These are phyloP conservation scores for Xylaria sp. DNA, from an alignment of 2,329 filamentous ascomycete species.

Conservation along the genomic window DNA sequence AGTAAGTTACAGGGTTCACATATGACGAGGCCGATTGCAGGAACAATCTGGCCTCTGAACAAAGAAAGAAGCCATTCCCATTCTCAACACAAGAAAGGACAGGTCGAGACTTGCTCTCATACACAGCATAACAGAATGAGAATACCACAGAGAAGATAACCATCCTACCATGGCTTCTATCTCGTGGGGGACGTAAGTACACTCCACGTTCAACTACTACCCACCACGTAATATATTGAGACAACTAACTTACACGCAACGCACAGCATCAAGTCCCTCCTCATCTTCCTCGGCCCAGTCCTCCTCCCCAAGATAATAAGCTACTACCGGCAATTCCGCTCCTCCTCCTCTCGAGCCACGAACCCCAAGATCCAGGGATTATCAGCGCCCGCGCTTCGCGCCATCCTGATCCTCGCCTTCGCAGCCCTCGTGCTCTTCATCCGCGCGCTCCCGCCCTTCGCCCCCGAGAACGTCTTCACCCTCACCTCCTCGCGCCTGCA, in stretches of 20 bases:
- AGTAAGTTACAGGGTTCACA: background rate
- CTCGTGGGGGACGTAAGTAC: constrained; percentile 62
- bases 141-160: constrained; percentile 25
- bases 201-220: background rate
- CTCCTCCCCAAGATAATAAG: constrained; percentile 73
- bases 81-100: background rate
- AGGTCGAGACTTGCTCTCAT: too few species aligned
- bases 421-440: constrained; percentile 64
- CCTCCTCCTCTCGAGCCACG: constrained; percentile 56
- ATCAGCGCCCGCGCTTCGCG: constrained; percentile 63
- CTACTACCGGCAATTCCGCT: constrained; percentile 69
- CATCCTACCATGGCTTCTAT: constrained; percentile 53
- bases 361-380: constrained; percentile 65
- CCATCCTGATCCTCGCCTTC: constrained; percentile 69
- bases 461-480: constrained; percentile 84
- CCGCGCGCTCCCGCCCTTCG: constrained; percentile 71
- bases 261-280: constrained; percentile 63
- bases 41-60: constrained; percentile 31
- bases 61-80: constrained; percentile 10
- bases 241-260: constrained; percentile 27
- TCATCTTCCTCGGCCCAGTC: constrained; percentile 75
- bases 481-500: constrained; percentile 83
- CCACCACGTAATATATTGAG: background rate
- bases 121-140: constrained; percentile 32
- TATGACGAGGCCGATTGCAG: constrained; percentile 25